phyloP scores from a whole-genome alignment of 1,284 basidiomycete genomes.

The Ustilago nuda region DNA sequence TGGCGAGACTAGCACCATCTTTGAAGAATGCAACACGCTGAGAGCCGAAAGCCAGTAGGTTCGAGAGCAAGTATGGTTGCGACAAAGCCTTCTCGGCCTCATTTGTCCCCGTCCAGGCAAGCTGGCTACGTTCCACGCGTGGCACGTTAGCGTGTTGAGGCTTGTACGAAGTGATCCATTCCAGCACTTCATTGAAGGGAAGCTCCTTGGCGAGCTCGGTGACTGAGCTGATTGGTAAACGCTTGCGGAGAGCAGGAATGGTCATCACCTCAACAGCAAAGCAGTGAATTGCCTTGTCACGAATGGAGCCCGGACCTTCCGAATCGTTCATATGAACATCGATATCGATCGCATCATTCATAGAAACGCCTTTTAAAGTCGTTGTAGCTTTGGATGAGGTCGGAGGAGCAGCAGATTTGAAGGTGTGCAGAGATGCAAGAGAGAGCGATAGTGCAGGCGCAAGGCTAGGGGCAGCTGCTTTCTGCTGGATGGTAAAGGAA shows the following conservation, averaged over 20 bases:
- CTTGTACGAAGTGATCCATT: slow-evolving; percentile 28
- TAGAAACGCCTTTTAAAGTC: slow-evolving; percentile 7
- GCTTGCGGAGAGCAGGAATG: slow-evolving; percentile 47
- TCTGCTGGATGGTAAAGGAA: slow-evolving; percentile 36
- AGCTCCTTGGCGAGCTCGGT: slow-evolving; percentile 52
- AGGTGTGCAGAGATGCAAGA: slow-evolving; percentile 34
- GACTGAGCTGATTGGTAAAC: slow-evolving; percentile 50
- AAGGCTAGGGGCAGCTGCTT: slow-evolving; percentile 23
- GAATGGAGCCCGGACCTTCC: neutral
- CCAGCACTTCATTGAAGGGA: slow-evolving; percentile 52
- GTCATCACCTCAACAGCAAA: slow-evolving; percentile 50
- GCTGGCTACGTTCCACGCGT: neutral
- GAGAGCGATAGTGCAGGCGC: slow-evolving; percentile 31
- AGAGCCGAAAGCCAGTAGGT: slow-evolving; percentile 53
- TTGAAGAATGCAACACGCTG: slow-evolving; percentile 55
- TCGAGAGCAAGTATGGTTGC: slow-evolving; percentile 53
- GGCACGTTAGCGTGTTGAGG: slow-evolving; percentile 2
- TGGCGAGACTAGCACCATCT: slow-evolving; percentile 28
- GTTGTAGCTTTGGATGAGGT: neutral
- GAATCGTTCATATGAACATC: slow-evolving; percentile 13
- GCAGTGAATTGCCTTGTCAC: slow-evolving; percentile 20
- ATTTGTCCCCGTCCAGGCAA: slow-evolving; percentile 3
- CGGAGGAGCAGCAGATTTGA: slow-evolving; percentile 11
- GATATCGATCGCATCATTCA: slow-evolving; percentile 20
- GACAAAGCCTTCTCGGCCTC: slow-evolving; percentile 27